Conservation (phyloP, 768 basidiomycete species). For the Suillus tomentosus region DNA sequence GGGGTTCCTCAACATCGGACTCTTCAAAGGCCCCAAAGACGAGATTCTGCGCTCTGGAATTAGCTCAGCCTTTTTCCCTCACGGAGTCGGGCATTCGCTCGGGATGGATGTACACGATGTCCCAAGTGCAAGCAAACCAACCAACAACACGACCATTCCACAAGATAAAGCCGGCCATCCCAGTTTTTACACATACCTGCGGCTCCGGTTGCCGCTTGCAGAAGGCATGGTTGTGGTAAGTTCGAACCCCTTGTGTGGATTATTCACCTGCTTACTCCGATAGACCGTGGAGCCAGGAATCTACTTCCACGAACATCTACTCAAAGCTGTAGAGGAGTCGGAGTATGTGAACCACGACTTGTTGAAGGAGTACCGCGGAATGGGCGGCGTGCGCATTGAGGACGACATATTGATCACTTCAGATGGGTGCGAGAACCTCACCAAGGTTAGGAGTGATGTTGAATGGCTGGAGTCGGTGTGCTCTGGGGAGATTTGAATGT, state of each 20-base stretch:
- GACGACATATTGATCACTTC: constrained; percentile 83
- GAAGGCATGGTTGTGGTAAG: constrained; percentile 85
- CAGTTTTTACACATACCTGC: constrained; percentile 77
- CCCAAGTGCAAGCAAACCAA: constrained; percentile 79
- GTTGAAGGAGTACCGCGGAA: constrained; percentile 69
- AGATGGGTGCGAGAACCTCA: constrained; percentile 80
- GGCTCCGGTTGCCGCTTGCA: constrained; percentile 73
- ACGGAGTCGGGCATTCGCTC: constrained; percentile 88
- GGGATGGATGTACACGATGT: constrained; percentile 96
- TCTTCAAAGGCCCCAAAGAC: constrained; percentile 76
- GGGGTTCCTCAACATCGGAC: constrained; percentile 81
- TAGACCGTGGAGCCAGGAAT: constrained; percentile 91
- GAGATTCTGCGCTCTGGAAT: constrained; percentile 77
- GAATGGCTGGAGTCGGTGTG: constrained; percentile 84
- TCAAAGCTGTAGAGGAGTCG: not conserved
- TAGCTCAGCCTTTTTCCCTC: constrained; percentile 89
- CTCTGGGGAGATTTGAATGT: constrained; percentile 52
- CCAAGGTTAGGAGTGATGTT: constrained; percentile 80
- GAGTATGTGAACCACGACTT: constrained; percentile 50
- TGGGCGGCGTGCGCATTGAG: constrained; percentile 94
- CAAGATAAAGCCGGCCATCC: constrained; percentile 46
- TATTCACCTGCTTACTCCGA: constrained; percentile 11
- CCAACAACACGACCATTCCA: constrained; percentile 51
- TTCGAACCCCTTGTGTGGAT: constrained; percentile 20
- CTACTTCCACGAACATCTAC: constrained; percentile 80